Conservation (phyloP, 805 yeast species). For the Wickerhamomyces alni region DNA sequence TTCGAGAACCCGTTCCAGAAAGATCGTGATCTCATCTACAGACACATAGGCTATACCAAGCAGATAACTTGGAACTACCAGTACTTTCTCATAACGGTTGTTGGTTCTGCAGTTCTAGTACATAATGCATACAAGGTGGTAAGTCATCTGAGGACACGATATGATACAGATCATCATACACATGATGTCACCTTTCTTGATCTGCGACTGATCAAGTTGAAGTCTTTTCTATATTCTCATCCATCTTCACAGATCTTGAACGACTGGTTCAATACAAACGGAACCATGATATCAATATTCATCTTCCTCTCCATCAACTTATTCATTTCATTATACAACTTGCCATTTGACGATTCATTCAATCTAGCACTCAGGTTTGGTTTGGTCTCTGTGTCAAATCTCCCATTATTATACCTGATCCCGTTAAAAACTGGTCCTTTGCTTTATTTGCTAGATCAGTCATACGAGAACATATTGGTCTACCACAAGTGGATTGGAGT, state of each 20-base stretch:
- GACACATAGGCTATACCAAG: slow-evolving; percentile 19
- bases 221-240: slow-evolving; percentile 1
- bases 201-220: neutral
- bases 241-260: slow-evolving; percentile 2
- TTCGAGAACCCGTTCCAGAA: slow-evolving; percentile 17
- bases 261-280: slow-evolving; percentile 14
- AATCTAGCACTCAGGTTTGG: slow-evolving; percentile 21
- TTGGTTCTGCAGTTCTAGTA: slow-evolving; percentile 1
- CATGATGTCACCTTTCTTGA: neutral
- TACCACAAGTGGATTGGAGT: slow-evolving; percentile 22
- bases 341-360: slow-evolving; percentile 20
- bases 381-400: slow-evolving; percentile 19
- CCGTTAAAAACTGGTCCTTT: slow-evolving; percentile 23
- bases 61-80: slow-evolving; percentile 16
- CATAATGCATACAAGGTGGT: neutral
- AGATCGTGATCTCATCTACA: slow-evolving; percentile 14
- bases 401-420: slow-evolving; percentile 21
- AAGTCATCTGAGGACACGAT: neutral
- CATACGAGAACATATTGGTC: slow-evolving; percentile 20
- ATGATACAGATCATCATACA: neutral
- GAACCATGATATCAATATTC: slow-evolving; percentile 8
- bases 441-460: slow-evolving; percentile 10
- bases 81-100: slow-evolving; percentile 7
- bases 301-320: slow-evolving; percentile 11
- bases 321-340: slow-evolving; percentile 8